A percentile compares a stretch with the other conserved stretches of the same genome.
phyloP scores from a whole-genome alignment of 257 asterid species.

The Galeopsis tetrahit region DNA sequence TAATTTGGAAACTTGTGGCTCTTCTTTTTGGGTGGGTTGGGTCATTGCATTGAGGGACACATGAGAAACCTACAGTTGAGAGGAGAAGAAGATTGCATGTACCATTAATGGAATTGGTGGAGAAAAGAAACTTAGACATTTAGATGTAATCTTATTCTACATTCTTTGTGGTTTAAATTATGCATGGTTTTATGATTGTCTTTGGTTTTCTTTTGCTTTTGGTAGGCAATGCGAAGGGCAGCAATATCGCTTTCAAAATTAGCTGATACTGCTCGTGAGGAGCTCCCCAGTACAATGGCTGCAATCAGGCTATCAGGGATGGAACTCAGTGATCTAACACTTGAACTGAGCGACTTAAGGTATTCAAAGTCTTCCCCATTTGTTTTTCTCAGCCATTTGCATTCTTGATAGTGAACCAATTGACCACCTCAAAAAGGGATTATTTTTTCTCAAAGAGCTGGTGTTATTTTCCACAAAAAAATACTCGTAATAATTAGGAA shows the following conservation, averaged over 20 bases:
- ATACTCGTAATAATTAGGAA: too few relatives aligned
- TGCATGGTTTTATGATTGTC: slow-evolving; percentile 24
- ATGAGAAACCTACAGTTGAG: not conserved
- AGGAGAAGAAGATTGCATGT: slow-evolving; percentile 8
- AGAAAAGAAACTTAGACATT: slow-evolving; percentile 4
- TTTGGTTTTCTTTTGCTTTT: slow-evolving; percentile 23
- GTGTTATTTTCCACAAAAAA: slow-evolving; percentile 12
- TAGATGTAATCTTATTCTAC: not conserved
- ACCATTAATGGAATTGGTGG: not conserved
- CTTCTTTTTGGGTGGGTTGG: not conserved
- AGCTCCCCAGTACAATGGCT: slow-evolving; percentile 93
- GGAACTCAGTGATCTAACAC: slow-evolving; percentile 92
- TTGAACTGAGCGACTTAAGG: slow-evolving; percentile 89
- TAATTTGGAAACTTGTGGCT: not conserved
- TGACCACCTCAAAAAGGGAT: slow-evolving; percentile 3
- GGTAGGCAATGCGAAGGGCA: slow-evolving; percentile 88
- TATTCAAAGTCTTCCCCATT: slow-evolving; percentile 31
- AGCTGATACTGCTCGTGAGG: slow-evolving; percentile 86
- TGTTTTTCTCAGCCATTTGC: slow-evolving; percentile 13
- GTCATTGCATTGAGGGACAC: not conserved
- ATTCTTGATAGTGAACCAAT: slow-evolving; percentile 20
- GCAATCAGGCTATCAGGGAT: slow-evolving; percentile 84
- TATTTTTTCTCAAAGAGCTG: slow-evolving; percentile 11
- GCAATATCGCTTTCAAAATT: slow-evolving; percentile 81
- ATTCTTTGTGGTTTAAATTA: not conserved